Conservation (phyloP, 176 grass and related monocot species). For the Elymus sibiricus region DNA sequence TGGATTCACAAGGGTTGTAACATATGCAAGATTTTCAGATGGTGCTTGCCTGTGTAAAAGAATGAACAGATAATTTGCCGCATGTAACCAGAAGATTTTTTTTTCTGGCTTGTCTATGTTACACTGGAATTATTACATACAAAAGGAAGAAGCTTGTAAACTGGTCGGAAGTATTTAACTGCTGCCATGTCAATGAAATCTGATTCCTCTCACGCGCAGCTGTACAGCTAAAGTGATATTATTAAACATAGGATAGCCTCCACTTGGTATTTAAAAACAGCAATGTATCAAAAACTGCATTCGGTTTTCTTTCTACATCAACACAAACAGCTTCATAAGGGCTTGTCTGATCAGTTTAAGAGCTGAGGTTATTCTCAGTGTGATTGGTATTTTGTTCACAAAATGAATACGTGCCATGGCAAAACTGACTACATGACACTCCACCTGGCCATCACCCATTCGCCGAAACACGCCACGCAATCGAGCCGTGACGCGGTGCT, state of each 20-base stretch:
- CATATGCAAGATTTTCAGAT: neutral
- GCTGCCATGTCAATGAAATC: neutral
- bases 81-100: too few relatives aligned
- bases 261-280: neutral
- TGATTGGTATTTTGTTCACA: neutral
- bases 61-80: too few relatives aligned
- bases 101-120: neutral
- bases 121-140: neutral
- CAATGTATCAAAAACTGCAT: neutral
- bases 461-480: neutral
- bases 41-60: neutral
- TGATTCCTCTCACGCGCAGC: neutral
- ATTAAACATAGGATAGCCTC: neutral
- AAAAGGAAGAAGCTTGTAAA: neutral
- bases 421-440: neutral
- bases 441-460: neutral
- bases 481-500: neutral
- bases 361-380: neutral
- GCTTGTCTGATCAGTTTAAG: neutral
- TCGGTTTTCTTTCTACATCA: neutral
- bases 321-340: neutral
- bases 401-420: neutral
- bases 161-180: neutral
- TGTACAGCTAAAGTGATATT: neutral
- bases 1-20: too few relatives aligned